Conservation (phyloP, 306 rosid species). For the Cicer pinnatifidum region DNA sequence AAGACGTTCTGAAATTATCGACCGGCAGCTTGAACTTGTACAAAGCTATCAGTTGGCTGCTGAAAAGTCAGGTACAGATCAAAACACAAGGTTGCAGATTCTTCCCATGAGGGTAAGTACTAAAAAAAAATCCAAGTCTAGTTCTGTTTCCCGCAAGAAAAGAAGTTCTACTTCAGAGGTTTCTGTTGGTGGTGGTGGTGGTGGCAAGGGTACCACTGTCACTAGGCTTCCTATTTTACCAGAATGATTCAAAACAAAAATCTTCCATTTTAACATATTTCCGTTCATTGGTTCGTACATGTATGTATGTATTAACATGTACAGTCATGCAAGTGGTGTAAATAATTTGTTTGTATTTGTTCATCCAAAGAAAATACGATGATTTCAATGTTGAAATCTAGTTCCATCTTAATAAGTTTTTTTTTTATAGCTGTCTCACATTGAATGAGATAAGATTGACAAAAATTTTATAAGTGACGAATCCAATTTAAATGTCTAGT, state of each 20-base stretch:
- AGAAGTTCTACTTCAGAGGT: conserved; percentile 46
- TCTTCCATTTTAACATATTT: conserved; percentile 49
- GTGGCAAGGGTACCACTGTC: conserved; percentile 55
- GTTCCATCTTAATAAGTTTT: neutral
- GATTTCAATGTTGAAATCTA: conserved; percentile 35
- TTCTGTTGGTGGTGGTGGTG: conserved; percentile 38
- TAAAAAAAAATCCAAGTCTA: conserved; percentile 57
- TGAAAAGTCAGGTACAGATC: conserved; percentile 88
- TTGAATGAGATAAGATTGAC: no score
- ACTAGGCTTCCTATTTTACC: conserved; percentile 82
- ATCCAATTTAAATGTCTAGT: no score
- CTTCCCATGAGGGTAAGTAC: conserved; percentile 72
- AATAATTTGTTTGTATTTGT: conserved; percentile 41
- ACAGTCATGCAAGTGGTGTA: conserved; percentile 61
- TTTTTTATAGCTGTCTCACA: neutral
- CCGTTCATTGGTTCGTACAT: conserved; percentile 47
- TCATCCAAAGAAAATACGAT: conserved; percentile 41
- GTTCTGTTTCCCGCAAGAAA: conserved; percentile 51
- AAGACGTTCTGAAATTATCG: conserved; percentile 85
- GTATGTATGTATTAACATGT: conserved; percentile 48
- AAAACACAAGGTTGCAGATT: conserved; percentile 94
- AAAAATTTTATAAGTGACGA: no score
- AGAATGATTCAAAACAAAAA: conserved; percentile 45
- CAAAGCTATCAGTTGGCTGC: conserved; percentile 88
- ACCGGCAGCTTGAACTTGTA: conserved; percentile 89